Percentiles rank a stretch among this genome's conserved stretches.
Conservation (phyloP, 179 eudicot genomes). For the Drosera spatulata region DNA sequence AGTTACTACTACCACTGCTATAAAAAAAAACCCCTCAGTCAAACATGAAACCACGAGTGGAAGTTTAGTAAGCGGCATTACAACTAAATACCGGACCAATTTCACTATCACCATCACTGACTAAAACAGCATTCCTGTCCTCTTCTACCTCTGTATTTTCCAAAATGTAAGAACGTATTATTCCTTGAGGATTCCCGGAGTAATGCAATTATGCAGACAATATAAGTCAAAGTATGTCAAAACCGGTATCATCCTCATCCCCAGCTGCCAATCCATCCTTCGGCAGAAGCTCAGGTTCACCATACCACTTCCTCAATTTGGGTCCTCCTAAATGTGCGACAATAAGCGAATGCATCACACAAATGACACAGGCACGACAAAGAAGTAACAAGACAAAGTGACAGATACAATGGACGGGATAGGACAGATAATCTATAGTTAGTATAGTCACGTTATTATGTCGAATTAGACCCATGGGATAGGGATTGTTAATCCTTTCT, state of each 20-base stretch:
- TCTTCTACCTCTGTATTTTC: slow-evolving; percentile 44
- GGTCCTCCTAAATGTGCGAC: slow-evolving; percentile 60
- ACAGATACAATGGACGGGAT: too few species aligned
- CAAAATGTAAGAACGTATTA: slow-evolving; percentile 1
- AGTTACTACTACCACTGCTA: too few species aligned
- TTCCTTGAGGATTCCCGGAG: background rate
- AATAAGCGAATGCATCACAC: background rate
- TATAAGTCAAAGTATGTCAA: background rate
- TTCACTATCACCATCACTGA: slow-evolving; percentile 89
- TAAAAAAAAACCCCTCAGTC: too few species aligned
- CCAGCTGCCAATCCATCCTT: slow-evolving; percentile 46
- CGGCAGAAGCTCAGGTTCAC: slow-evolving; percentile 80
- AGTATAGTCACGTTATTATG: too few species aligned
- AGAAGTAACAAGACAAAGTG: too few species aligned
- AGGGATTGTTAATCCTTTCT: too few species aligned
- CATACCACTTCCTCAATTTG: slow-evolving; percentile 95
- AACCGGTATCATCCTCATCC: slow-evolving; percentile 37
- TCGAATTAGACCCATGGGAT: too few species aligned
- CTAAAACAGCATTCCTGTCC: slow-evolving; percentile 69
- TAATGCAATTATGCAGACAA: background rate
- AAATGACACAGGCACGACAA: background rate
- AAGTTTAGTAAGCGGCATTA: too few species aligned
- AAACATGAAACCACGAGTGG: too few species aligned
- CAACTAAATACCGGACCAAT: slow-evolving; percentile 48
- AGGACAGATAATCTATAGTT: too few species aligned